Percentiles rank a stretch among this genome's conserved stretches.
Evolutionary conservation across 306 rosid species (phyloP).

Genomic region (Medicago lupulina): DNA sequence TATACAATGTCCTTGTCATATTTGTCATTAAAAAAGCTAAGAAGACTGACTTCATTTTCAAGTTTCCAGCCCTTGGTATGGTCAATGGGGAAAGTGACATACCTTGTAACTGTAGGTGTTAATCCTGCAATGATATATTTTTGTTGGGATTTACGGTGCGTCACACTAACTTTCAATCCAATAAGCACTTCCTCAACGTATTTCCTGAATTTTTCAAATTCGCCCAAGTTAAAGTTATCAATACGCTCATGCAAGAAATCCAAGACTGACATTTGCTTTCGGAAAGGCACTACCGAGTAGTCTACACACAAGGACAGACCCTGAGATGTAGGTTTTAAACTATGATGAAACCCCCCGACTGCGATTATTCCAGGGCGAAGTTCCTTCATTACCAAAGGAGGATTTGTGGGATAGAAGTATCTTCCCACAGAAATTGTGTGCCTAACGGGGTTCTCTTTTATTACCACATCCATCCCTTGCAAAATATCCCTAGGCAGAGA

Average conservation of each 20-base stretch:
- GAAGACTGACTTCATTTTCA: slow-evolving; percentile 46
- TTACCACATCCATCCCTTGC: slow-evolving; percentile 77
- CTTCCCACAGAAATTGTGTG: slow-evolving; percentile 63
- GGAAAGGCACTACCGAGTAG: slow-evolving; percentile 78
- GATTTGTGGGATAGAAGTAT: slow-evolving; percentile 56
- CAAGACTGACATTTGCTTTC: slow-evolving; percentile 57
- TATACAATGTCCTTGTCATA: slow-evolving; percentile 55
- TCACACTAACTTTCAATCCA: slow-evolving; percentile 68
- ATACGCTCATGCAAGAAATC: slow-evolving; percentile 59
- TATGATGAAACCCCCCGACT: slow-evolving; percentile 62
- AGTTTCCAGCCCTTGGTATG: slow-evolving; percentile 48
- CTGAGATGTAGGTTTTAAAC: slow-evolving; percentile 66
- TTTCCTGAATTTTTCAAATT: slow-evolving; percentile 49
- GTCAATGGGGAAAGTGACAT: slow-evolving; percentile 53
- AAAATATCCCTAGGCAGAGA: slow-evolving; percentile 72
- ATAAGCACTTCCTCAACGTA: slow-evolving; percentile 45
- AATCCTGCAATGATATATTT: slow-evolving; percentile 55
- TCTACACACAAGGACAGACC: slow-evolving; percentile 72
- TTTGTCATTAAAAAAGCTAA: slow-evolving; percentile 63
- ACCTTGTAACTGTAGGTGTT: slow-evolving; percentile 46
- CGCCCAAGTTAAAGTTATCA: slow-evolving; percentile 41
- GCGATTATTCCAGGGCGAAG: slow-evolving; percentile 61
- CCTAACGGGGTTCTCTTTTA: slow-evolving; percentile 74
- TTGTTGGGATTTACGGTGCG: slow-evolving; percentile 66
- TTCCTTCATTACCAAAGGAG: slow-evolving; percentile 47